These are phyloP conservation scores for Erodium moschatum DNA, from an alignment of 441 rosid genomes.

Conservation along the genomic window DNA sequence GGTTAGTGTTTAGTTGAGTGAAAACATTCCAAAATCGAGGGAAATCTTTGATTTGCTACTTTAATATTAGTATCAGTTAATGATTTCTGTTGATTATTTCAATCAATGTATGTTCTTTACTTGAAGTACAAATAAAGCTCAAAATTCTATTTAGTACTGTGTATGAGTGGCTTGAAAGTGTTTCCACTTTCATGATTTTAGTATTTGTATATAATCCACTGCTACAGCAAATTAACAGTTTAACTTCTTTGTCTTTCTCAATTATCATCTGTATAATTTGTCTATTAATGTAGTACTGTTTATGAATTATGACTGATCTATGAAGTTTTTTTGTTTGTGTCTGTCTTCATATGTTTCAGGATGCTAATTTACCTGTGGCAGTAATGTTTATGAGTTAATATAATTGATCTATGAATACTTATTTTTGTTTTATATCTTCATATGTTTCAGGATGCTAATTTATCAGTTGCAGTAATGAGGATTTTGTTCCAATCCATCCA, in stretches of 20 bases:
- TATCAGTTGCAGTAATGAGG: neutral
- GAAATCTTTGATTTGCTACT: neutral
- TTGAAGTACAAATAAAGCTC: constrained; percentile 1
- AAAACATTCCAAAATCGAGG: neutral
- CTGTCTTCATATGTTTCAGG: no score
- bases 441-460: neutral
- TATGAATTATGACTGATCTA: neutral
- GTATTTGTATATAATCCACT: neutral
- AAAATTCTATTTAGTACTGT: neutral
- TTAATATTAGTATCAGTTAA: neutral
- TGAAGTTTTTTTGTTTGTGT: neutral
- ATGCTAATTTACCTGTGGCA: neutral
- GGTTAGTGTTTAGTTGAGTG: neutral
- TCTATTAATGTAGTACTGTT: neutral
- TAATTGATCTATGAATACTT: neutral
- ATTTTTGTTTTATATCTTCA: neutral
- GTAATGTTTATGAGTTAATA: constrained; percentile 2
- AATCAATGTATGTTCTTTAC: neutral
- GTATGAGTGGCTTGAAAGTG: neutral
- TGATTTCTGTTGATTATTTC: neutral
- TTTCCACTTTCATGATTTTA: neutral
- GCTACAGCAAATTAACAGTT: neutral
- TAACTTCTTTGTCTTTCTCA: neutral
- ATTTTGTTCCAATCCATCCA: neutral
- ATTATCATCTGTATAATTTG: neutral